Percentiles rank a stretch among this genome's conserved stretches.
Evolutionary conservation across 2,329 filamentous ascomycete species (phyloP).

Genomic region (Claviceps sp.): DNA sequence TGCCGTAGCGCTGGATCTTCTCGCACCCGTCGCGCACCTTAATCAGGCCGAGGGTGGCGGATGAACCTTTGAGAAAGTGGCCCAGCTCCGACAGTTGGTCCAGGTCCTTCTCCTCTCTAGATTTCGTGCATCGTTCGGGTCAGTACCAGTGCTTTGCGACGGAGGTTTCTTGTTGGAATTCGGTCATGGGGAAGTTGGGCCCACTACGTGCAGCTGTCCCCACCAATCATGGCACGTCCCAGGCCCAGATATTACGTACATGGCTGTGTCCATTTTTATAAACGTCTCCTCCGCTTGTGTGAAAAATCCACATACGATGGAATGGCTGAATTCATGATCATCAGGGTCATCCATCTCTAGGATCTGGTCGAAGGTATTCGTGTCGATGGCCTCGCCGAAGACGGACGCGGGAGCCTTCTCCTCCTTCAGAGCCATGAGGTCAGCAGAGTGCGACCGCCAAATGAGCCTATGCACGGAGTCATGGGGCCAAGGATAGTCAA

Average conservation of each 20-base stretch:
- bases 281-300: conserved; percentile 83
- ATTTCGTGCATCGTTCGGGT: neutral
- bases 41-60: conserved; percentile 78
- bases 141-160: neutral
- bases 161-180: neutral
- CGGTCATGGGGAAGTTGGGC: too few relatives aligned
- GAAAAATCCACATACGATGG: conserved; percentile 86
- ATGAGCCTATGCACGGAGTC: too few relatives aligned
- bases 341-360: conserved; percentile 94
- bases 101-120: conserved; percentile 55
- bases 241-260: conserved; percentile 53
- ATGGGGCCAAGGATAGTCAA: neutral
- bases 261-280: conserved; percentile 61
- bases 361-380: conserved; percentile 78
- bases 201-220: too few relatives aligned
- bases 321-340: conserved; percentile 74
- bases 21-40: conserved; percentile 91
- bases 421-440: neutral
- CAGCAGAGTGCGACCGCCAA: neutral
- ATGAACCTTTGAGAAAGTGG: conserved; percentile 95
- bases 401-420: neutral
- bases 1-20: conserved; percentile 89
- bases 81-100: conserved; percentile 67
- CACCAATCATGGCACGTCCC: too few relatives aligned
- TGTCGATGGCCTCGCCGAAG: conserved; percentile 66